Evolutionary conservation across 2,329 filamentous ascomycete species (phyloP), one percentile per base, ranked within the genome.

Genomic region (Alternaria triticimaculans): DNA sequence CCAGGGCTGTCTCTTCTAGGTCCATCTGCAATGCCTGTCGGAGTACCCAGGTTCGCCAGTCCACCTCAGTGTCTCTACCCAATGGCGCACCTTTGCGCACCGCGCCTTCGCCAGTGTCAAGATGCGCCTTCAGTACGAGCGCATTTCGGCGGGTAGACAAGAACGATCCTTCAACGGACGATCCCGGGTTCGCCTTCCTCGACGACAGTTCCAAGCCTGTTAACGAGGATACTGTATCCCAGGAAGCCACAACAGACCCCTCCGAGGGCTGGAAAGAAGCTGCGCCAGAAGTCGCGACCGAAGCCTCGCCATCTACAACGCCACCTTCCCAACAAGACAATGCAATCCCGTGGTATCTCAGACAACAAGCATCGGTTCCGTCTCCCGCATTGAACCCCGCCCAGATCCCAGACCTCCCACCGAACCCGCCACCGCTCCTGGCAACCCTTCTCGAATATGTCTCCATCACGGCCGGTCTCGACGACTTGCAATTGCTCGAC

Each of bases 381-480:
- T 66, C 82, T 5, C 73, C 87, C 44, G 48, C 56, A 12, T 82
- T 84, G 54, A 81, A 85, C 37, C 82, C 84, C 53, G 88, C 90
- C 72, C 80, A 82, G 51, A 82, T 92, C 20, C 90, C 90, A 28
- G 83, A 87, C 18, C 81, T 91, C 1, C 94, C 94, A 0, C 81
- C 85, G 2, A 85, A 90, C 61, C 83, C 93, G 0, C 96, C 96
- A 0, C 82, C 87, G 1, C 84, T 97, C 15, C 84, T 97, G 6
- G 81, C 87, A 25, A 87, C 89, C 3, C 85, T 98, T 57, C 83
- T 98, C 28, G 85, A 93, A 66, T 93, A 94, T 75, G 85, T 93
- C 2, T 94, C 92, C 7, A 88, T 94, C 63, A 92, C 97, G 28
- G 88, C 97, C 70, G 96, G 96, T 37, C 84, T 99, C 44, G 93